phyloP scores from a whole-genome alignment of 176 grass and related monocot genomes.

The Pontederia paniculata region DNA sequence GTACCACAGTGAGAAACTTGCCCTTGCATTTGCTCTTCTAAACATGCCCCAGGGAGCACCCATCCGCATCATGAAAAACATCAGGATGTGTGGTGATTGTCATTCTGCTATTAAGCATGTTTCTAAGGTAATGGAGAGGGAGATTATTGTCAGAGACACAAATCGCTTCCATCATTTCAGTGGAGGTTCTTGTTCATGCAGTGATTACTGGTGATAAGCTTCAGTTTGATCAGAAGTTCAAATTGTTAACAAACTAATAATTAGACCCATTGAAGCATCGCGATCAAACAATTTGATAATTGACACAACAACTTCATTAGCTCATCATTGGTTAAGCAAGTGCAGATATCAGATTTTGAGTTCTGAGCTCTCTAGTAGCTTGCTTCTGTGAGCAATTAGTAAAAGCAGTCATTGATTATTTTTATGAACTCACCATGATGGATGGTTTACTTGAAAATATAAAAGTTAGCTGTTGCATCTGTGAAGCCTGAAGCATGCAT shows the following conservation, averaged over 20 bases:
- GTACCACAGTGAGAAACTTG: constrained; percentile 69
- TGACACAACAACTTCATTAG: too few relatives aligned
- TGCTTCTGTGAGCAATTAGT: too few relatives aligned
- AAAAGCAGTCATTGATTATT: too few relatives aligned
- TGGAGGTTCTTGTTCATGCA: constrained; percentile 51
- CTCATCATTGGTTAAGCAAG: too few relatives aligned
- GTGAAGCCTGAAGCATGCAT: too few relatives aligned
- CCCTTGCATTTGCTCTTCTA: constrained; percentile 56
- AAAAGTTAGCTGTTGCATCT: too few relatives aligned
- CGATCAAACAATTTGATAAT: too few relatives aligned
- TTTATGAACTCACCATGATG: too few relatives aligned
- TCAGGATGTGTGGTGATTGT: constrained; percentile 71
- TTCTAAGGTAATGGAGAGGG: constrained; percentile 43
- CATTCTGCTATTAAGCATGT: constrained; percentile 58
- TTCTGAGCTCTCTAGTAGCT: too few relatives aligned
- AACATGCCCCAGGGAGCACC: constrained; percentile 41
- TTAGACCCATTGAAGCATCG: too few relatives aligned
- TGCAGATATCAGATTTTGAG: too few relatives aligned
- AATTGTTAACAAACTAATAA: neutral
- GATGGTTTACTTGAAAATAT: too few relatives aligned
- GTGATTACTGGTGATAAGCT: constrained; percentile 62
- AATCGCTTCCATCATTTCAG: constrained; percentile 71
- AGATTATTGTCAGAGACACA: constrained; percentile 61
- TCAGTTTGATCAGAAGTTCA: neutral
- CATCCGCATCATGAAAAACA: constrained; percentile 71